phyloP scores from a whole-genome alignment of 441 rosid species.

The Populus tomentosa region DNA sequence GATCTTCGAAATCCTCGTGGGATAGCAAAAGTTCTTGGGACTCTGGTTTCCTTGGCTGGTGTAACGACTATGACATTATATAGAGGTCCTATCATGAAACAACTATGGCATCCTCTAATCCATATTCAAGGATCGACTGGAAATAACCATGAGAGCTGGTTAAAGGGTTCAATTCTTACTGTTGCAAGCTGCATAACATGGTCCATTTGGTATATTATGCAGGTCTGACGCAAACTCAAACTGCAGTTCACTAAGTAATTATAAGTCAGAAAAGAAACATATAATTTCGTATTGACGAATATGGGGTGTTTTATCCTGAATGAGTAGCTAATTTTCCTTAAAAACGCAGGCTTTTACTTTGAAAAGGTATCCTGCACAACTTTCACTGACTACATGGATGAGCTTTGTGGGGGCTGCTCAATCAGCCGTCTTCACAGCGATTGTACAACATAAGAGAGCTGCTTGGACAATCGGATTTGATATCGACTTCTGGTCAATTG shows the following conservation, averaged over 20 bases:
- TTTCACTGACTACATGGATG: conserved; percentile 71
- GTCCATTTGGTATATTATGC: conserved; percentile 63
- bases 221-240: conserved; percentile 29
- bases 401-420: conserved; percentile 54
- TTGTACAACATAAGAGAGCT: conserved; percentile 35
- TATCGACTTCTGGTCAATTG: conserved; percentile 53
- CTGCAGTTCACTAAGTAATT: not conserved
- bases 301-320: conserved; percentile 13
- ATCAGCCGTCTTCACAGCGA: conserved; percentile 54
- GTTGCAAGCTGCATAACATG: conserved; percentile 56
- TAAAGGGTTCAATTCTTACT: conserved; percentile 56
- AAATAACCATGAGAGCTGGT: conserved; percentile 37
- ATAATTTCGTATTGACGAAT: conserved; percentile 47
- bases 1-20: conserved; percentile 52
- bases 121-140: conserved; percentile 26
- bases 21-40: conserved; percentile 52
- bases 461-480: conserved; percentile 58
- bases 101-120: conserved; percentile 34
- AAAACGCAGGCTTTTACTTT: conserved; percentile 47
- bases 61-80: conserved; percentile 59
- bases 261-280: conserved; percentile 6
- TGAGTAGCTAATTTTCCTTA: not conserved
- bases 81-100: conserved; percentile 46
- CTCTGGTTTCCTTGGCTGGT: conserved; percentile 46
- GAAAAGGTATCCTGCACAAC: conserved; percentile 59